These are phyloP conservation scores for Blastobotrys capitulatus DNA, from an alignment of 1,139 yeast genomes.

Conservation along the genomic window DNA sequence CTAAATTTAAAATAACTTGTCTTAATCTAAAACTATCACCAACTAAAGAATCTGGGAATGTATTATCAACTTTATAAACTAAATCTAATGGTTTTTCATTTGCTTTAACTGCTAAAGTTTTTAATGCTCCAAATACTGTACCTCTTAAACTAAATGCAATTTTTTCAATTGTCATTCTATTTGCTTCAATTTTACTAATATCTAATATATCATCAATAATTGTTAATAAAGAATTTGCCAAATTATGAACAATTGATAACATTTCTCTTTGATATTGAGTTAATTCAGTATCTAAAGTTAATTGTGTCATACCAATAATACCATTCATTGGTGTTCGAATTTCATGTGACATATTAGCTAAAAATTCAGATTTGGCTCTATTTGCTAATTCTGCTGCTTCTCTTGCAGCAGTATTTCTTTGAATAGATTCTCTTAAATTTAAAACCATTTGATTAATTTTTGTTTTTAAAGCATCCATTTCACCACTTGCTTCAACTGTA, in stretches of 20 bases:
- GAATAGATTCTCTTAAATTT: constrained; percentile 80
- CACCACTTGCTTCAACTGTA: constrained; percentile 88
- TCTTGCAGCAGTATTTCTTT: constrained; percentile 86
- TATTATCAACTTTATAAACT: constrained; percentile 75
- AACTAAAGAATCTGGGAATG: constrained; percentile 78
- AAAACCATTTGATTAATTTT: constrained; percentile 90
- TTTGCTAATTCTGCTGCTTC: constrained; percentile 91
- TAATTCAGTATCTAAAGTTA: constrained; percentile 77
- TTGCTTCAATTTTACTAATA: constrained; percentile 88
- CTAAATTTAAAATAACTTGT: constrained; percentile 76
- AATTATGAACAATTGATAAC: constrained; percentile 79
- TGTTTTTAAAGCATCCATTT: constrained; percentile 88
- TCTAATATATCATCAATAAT: constrained; percentile 85
- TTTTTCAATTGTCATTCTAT: constrained; percentile 86
- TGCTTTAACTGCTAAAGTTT: constrained; percentile 82
- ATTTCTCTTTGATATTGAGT: constrained; percentile 88
- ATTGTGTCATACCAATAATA: constrained; percentile 87
- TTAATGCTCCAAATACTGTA: constrained; percentile 82
- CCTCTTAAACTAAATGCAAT: constrained; percentile 81
- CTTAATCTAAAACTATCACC: constrained; percentile 84
- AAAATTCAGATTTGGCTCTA: constrained; percentile 83
- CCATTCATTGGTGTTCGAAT: constrained; percentile 91
- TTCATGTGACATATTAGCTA: constrained; percentile 90
- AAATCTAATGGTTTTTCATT: constrained; percentile 77
- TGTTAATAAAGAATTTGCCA: constrained; percentile 77